These are phyloP conservation scores for Fraxinus platypoda DNA, from an alignment of 305 asterid genomes.

Conservation along the genomic window DNA sequence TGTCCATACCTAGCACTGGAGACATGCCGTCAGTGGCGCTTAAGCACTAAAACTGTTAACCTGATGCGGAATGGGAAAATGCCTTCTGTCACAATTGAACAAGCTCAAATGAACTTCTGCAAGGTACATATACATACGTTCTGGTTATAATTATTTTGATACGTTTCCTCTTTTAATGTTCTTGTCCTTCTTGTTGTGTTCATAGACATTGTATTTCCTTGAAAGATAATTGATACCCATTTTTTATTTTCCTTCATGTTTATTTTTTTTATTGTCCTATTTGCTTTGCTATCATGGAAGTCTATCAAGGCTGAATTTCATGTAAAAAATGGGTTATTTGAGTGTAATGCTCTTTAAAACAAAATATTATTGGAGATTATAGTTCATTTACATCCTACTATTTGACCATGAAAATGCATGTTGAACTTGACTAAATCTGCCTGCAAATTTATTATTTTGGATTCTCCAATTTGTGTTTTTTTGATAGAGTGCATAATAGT, in stretches of 20 bases:
- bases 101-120: conserved; percentile 91
- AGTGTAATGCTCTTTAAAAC: not conserved
- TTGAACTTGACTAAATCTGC: not conserved
- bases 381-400: not conserved
- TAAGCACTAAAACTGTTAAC: conserved; percentile 93
- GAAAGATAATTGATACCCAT: not conserved
- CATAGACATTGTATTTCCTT: not conserved
- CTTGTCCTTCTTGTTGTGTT: not conserved
- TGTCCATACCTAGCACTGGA: conserved; percentile 98
- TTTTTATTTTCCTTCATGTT: not conserved
- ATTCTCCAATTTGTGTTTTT: not conserved
- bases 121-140: conserved; percentile 47
- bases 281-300: not conserved
- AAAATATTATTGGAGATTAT: not conserved
- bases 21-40: conserved; percentile 97
- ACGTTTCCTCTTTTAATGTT: not conserved
- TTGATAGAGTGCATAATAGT: not conserved
- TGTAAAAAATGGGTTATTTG: not conserved
- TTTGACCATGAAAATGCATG: not conserved
- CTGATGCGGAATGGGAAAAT: conserved; percentile 97
- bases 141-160: not conserved
- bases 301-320: not conserved
- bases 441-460: not conserved
- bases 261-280: not conserved
- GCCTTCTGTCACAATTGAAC: conserved; percentile 95